Percentiles rank a stretch among this genome's conserved stretches.
Conservation (phyloP, 257 asterid genomes). For the Schizonepeta tenuifolia region DNA sequence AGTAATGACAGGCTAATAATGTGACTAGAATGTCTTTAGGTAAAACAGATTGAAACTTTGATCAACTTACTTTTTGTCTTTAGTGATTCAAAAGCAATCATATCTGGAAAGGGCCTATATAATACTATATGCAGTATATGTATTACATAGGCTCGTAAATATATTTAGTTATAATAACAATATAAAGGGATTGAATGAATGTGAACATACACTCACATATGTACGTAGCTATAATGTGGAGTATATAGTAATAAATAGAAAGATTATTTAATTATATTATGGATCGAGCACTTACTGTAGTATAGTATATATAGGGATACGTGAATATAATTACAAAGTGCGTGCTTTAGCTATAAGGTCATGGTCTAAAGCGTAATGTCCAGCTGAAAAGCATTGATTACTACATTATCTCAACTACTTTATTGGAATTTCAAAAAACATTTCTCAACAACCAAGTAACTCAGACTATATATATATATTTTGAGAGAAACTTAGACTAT, state of each 20-base stretch:
- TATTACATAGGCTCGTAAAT: too few relatives aligned
- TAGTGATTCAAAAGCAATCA: constrained; percentile 22
- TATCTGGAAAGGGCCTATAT: neutral
- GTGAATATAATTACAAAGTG: constrained; percentile 33
- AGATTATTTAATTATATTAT: too few relatives aligned
- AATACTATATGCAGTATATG: too few relatives aligned
- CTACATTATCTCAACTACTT: constrained; percentile 26
- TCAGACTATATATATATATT: too few relatives aligned
- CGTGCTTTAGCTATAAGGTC: constrained; percentile 38
- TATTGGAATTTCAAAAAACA: constrained; percentile 16
- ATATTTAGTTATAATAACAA: too few relatives aligned
- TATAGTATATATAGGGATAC: constrained; percentile 16
- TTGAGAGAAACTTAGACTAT: too few relatives aligned
- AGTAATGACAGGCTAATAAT: neutral
- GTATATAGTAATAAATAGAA: too few relatives aligned
- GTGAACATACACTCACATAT: too few relatives aligned
- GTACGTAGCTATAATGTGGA: too few relatives aligned
- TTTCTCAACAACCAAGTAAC: neutral
- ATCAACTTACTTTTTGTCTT: constrained; percentile 32
- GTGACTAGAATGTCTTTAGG: neutral
- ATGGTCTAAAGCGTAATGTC: constrained; percentile 37
- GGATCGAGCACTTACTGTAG: too few relatives aligned
- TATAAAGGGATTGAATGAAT: too few relatives aligned
- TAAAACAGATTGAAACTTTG: constrained; percentile 27
- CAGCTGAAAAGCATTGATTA: constrained; percentile 40